Evolutionary conservation across 495 filamentous ascomycete genomes (phyloP).

Genomic region (Penicillium herquei): DNA sequence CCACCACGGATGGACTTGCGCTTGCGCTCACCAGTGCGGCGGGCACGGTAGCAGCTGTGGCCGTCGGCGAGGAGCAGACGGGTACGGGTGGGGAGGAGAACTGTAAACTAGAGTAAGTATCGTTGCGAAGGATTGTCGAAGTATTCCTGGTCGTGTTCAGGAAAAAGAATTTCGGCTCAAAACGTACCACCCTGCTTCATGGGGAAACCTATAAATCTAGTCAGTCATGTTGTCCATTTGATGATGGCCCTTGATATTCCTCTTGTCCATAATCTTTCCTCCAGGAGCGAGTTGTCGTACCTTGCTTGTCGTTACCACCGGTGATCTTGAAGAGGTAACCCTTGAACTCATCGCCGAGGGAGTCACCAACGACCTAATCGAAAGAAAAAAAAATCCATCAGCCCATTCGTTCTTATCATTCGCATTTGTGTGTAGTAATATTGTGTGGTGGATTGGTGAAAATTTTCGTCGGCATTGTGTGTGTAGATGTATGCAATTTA

Average conservation of each 20-base stretch:
- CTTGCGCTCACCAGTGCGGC: conserved; percentile 97
- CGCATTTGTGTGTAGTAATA: conserved; percentile 9
- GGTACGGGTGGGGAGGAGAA: conserved; percentile 94
- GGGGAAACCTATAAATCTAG: conserved; percentile 67
- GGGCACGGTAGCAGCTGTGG: conserved; percentile 90
- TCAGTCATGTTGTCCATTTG: conserved; percentile 24
- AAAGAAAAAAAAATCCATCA: conserved; percentile 38
- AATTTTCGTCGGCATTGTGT: not conserved
- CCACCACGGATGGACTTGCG: conserved; percentile 96
- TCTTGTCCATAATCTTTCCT: not conserved
- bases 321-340: conserved; percentile 90
- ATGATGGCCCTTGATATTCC: not conserved
- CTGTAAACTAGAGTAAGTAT: conserved; percentile 38
- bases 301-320: conserved; percentile 99
- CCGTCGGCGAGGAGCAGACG: conserved; percentile 89
- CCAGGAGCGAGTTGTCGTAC: conserved; percentile 25
- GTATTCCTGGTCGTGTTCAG: conserved; percentile 14
- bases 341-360: conserved; percentile 97
- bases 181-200: conserved; percentile 96
- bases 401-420: conserved; percentile 29
- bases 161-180: conserved; percentile 2
- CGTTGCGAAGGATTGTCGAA: conserved; percentile 9
- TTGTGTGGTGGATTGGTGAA: conserved; percentile 8
- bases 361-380: conserved; percentile 66
- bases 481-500: conserved; percentile 5